Percentiles rank a stretch among this genome's conserved stretches.
Conservation (phyloP, 371 early-diverging fungal genomes). For the Mortierella sp. region DNA sequence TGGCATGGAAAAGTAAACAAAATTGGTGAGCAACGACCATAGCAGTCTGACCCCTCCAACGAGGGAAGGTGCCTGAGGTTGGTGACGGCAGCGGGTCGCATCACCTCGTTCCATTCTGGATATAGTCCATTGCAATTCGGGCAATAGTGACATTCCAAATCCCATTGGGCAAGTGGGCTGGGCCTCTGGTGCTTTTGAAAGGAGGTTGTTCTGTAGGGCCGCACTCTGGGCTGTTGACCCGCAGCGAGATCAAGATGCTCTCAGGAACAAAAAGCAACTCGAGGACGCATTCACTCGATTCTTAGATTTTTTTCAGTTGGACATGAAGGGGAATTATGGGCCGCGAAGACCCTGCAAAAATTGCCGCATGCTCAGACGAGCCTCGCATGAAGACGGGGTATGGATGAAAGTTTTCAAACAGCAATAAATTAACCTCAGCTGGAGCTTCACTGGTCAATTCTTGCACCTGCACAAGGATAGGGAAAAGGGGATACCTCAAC, state of each 20-base stretch:
- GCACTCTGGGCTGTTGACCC: slow-evolving; percentile 43
- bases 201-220: too few species aligned
- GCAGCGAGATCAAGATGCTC: slow-evolving; percentile 24
- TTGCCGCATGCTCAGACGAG: slow-evolving; percentile 31
- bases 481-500: too few species aligned
- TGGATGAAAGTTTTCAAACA: slow-evolving; percentile 56
- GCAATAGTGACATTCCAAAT: slow-evolving; percentile 32
- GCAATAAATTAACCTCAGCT: slow-evolving; percentile 56
- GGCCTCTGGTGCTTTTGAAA: too few species aligned
- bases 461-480: slow-evolving; percentile 54
- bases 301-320: background rate
- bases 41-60: too few species aligned
- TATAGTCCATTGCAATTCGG: too few species aligned
- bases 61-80: too few species aligned
- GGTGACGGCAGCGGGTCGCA: too few species aligned
- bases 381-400: slow-evolving; percentile 44
- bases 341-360: slow-evolving; percentile 47
- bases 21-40: too few species aligned
- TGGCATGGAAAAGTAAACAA: too few species aligned
- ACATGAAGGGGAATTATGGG: slow-evolving; percentile 2
- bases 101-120: too few species aligned
- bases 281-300: slow-evolving; percentile 6
- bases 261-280: slow-evolving; percentile 24
- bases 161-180: slow-evolving; percentile 29
- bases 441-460: slow-evolving; percentile 56